These are phyloP conservation scores for Aspergillus brasiliensis DNA, from an alignment of 2,329 filamentous ascomycete genomes.

Conservation along the genomic window DNA sequence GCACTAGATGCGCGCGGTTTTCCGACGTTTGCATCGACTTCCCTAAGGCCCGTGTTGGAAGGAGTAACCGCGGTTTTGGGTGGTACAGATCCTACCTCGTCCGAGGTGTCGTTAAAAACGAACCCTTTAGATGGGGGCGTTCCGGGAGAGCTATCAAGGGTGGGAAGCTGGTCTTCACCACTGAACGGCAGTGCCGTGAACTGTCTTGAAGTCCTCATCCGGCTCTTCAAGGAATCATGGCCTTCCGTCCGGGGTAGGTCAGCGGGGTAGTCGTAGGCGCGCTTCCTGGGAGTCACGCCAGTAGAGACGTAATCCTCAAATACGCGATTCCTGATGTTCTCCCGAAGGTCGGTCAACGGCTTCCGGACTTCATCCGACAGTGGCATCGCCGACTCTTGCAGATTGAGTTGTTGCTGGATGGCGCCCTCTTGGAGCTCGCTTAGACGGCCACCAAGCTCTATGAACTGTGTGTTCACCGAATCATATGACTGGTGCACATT, in stretches of 20 bases:
- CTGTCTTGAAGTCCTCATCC: conserved; percentile 48
- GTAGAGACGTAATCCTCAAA: conserved; percentile 83
- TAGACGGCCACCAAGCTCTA: conserved; percentile 67
- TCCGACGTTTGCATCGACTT: conserved; percentile 54
- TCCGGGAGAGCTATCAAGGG: conserved; percentile 26
- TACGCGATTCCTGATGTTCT: conserved; percentile 63
- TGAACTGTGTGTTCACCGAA: conserved; percentile 70
- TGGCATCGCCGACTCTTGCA: conserved; percentile 64
- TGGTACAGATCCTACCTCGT: conserved; percentile 39
- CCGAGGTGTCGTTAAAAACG: conserved; percentile 54
- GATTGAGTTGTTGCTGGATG: conserved; percentile 58
- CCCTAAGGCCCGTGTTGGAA: conserved; percentile 51
- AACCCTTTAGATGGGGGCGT: conserved; percentile 53
- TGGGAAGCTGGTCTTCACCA: conserved; percentile 28
- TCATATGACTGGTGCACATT: conserved; percentile 74
- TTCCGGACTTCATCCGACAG: conserved; percentile 63
- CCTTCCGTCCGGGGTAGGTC: conserved; percentile 73
- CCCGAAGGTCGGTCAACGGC: conserved; percentile 71
- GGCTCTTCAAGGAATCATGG: conserved; percentile 60
- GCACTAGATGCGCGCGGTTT: conserved; percentile 31
- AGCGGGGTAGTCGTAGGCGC: conserved; percentile 77
- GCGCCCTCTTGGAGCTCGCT: conserved; percentile 70
- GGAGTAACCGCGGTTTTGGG: conserved; percentile 31
- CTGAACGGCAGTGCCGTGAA: conserved; percentile 35
- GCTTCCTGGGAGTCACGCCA: conserved; percentile 81